Conservation (phyloP, 345 rosid species). For the Sisymbrium irio region DNA sequence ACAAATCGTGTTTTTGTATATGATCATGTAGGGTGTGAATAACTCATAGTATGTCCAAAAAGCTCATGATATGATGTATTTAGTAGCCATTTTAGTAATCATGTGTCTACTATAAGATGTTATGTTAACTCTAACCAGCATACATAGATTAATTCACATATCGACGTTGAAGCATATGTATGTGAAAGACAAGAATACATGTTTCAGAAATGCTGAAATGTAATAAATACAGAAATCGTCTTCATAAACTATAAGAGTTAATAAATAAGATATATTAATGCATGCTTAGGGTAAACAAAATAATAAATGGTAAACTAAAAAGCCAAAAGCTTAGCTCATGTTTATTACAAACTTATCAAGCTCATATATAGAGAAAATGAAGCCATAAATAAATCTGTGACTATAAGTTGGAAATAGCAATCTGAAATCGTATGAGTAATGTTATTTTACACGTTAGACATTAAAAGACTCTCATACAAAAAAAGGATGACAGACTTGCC, state of each 20-base stretch:
- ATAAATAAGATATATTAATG: neutral
- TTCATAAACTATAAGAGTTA: neutral
- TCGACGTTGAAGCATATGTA: slow-evolving; percentile 7
- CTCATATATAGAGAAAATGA: slow-evolving; percentile 5
- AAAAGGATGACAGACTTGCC: slow-evolving; percentile 24
- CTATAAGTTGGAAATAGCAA: neutral
- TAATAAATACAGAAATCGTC: neutral
- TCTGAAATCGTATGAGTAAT: slow-evolving; percentile 23
- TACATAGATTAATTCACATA: neutral
- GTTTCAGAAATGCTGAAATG: neutral
- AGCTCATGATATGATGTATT: neutral
- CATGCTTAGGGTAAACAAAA: slow-evolving; percentile 9
- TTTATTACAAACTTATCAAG: slow-evolving; percentile 11
- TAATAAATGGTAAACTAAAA: neutral
- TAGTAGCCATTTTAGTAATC: neutral
- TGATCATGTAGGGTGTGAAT: slow-evolving; percentile 4
- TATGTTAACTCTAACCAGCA: slow-evolving; percentile 15
- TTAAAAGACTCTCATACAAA: slow-evolving; percentile 22
- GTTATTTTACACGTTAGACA: slow-evolving; percentile 37
- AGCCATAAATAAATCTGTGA: neutral
- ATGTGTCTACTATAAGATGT: neutral
- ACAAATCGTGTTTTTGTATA: neutral
- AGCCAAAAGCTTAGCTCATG: slow-evolving; percentile 12
- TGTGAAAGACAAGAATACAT: neutral
- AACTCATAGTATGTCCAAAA: slow-evolving; percentile 1